Evolutionary conservation across 2,329 filamentous ascomycete species (phyloP), one percentile per base, ranked within the genome.

Genomic region (Xylariaceae sp.): DNA sequence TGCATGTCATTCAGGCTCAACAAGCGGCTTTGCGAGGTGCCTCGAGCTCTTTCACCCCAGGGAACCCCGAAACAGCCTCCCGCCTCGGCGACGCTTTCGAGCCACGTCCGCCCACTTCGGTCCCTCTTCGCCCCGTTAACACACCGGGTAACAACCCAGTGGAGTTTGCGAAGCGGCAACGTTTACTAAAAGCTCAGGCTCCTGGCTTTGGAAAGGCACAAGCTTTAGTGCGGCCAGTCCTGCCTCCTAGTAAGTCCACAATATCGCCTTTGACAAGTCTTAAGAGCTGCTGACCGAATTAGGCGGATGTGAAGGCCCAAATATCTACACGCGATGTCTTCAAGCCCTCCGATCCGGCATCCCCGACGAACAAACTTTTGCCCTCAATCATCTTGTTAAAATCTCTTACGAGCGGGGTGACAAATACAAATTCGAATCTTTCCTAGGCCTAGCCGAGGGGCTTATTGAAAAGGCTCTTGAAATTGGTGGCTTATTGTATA

Each of bases 321-420:
- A 95, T 66, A 96, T 96, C 60, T 97, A 96, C 67, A 86, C 92
- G 46, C 86, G 92, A 41, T 95, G 90, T 58, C 80, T 95, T 36
- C 85, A 92, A 62, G 86, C 92, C 4, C 75, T 99, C 22, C 87
- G 88, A 58, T 96, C 90, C 13, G 83, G 84, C 2, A 83, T 95
- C 22, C 80, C 81, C 3, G 80, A 85, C 12, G 92, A 99, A 68
- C 88, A 96, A 64, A 85, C 89, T n/a, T 97, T 95, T 71, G 92
- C 91, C 0, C 76, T 97, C 10, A 90, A 95, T 64, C 92, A 97
- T 65, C 75, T 97, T 3, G 91, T 97, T 55, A 95, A 96, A 68
- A 96, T 97, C 26, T 96, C 92, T 0, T 94, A 87, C 66, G 92
- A 97, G 70, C 83, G 92, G 41, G 92, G 92, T 43, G 94, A 97